Evolutionary conservation across 768 basidiomycete species (phyloP).

Genomic region (Leccinum longicurvipes): DNA sequence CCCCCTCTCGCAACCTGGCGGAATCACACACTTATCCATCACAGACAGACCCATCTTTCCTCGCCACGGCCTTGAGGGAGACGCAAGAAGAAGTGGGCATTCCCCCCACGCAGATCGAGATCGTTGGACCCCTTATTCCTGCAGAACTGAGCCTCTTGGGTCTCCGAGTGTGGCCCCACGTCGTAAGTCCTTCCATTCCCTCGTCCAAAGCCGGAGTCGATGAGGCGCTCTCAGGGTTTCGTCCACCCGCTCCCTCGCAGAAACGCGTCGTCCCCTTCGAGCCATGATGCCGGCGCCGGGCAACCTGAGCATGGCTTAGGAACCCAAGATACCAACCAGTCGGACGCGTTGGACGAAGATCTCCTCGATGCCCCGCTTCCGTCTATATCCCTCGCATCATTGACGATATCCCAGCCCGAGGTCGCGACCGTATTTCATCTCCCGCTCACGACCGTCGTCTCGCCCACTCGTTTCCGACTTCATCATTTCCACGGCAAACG

Average conservation of each 20-base stretch:
- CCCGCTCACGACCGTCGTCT: slow-evolving; percentile 50
- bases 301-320: neutral
- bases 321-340: neutral
- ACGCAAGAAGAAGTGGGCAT: slow-evolving; percentile 74
- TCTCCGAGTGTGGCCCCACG: slow-evolving; percentile 71
- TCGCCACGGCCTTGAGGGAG: slow-evolving; percentile 65
- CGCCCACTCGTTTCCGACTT: slow-evolving; percentile 44
- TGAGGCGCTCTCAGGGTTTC: slow-evolving; percentile 36
- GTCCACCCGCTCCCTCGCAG: slow-evolving; percentile 26
- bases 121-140: slow-evolving; percentile 64
- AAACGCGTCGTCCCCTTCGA: neutral
- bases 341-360: neutral
- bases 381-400: slow-evolving; percentile 51
- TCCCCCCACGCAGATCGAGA: slow-evolving; percentile 53
- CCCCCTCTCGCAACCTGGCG: neutral
- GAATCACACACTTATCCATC: slow-evolving; percentile 1
- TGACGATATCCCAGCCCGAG: slow-evolving; percentile 57
- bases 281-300: neutral
- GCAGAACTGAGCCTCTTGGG: slow-evolving; percentile 56
- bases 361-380: slow-evolving; percentile 48
- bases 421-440: slow-evolving; percentile 73
- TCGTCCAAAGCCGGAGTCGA: neutral
- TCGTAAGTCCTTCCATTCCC: slow-evolving; percentile 46
- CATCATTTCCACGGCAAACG: slow-evolving; percentile 50
- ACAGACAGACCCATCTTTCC: slow-evolving; percentile 51